phyloP scores from a whole-genome alignment of 345 rosid genomes.

The Melaleuca alternifolia region DNA sequence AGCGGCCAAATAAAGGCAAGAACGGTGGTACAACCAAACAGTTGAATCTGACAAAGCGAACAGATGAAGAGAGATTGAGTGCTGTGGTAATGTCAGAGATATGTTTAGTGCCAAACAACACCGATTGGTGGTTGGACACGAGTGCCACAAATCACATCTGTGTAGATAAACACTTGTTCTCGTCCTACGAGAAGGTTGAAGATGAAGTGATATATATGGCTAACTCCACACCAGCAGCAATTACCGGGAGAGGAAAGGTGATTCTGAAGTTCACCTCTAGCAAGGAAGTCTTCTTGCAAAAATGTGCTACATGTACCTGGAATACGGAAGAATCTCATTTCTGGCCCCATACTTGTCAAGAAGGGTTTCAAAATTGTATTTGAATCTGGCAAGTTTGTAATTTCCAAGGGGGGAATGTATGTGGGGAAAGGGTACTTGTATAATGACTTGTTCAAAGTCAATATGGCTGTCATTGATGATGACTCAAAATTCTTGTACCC shows the following conservation, averaged over 20 bases:
- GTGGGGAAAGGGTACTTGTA: background rate
- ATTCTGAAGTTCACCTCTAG: too few species aligned
- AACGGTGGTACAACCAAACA: too few species aligned
- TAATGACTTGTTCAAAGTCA: too few species aligned
- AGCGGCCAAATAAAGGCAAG: background rate
- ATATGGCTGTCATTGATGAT: too few species aligned
- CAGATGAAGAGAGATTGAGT: background rate
- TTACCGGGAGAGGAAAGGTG: background rate
- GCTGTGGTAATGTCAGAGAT: background rate
- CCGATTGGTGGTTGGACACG: background rate
- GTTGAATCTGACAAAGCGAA: too few species aligned
- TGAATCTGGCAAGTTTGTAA: background rate
- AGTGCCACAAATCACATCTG: background rate
- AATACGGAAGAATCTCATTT: too few species aligned
- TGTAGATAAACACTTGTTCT: background rate
- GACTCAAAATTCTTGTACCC: background rate
- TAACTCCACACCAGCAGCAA: too few species aligned
- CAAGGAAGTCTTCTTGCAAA: too few species aligned
- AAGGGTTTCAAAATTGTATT: background rate
- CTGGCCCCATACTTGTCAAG: background rate
- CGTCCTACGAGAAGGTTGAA: background rate
- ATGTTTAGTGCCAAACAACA: too few species aligned
- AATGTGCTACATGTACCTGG: background rate
- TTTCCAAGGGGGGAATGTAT: background rate
- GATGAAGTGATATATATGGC: background rate